Conservation (phyloP, 768 basidiomycete genomes). For the Mycena pura region DNA sequence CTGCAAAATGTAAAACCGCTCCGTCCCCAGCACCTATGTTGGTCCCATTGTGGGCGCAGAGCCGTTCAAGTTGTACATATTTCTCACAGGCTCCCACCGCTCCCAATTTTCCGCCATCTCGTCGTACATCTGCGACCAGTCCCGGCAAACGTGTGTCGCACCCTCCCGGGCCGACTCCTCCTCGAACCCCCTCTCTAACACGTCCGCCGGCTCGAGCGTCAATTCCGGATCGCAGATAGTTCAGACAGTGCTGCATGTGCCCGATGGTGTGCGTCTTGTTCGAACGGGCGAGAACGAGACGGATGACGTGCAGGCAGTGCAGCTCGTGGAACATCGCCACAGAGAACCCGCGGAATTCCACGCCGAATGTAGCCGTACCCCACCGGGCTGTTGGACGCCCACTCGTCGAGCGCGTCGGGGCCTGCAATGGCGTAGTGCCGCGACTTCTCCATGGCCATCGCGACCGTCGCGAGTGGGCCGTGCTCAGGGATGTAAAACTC, state of each 20-base stretch:
- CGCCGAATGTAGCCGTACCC: slow-evolving; percentile 38
- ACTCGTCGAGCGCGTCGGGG: slow-evolving; percentile 5
- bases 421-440: background rate
- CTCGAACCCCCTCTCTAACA: too few relatives aligned
- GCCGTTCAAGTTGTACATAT: too few relatives aligned
- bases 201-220: too few relatives aligned
- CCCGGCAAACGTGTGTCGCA: too few relatives aligned
- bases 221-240: too few relatives aligned
- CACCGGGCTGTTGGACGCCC: slow-evolving; percentile 1
- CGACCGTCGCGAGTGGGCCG: background rate
- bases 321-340: slow-evolving; percentile 46
- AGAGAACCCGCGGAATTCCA: slow-evolving; percentile 38
- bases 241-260: slow-evolving; percentile 45
- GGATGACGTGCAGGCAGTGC: slow-evolving; percentile 42
- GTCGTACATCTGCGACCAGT: too few relatives aligned
- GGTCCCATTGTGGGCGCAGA: too few relatives aligned
- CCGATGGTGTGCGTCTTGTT: background rate
- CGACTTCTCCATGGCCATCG: slow-evolving; percentile 9
- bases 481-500: background rate
- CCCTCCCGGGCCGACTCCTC: too few relatives aligned
- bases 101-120: too few relatives aligned
- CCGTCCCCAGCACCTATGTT: too few relatives aligned
- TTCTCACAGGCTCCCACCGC: too few relatives aligned
- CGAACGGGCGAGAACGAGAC: slow-evolving; percentile 27
- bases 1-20: too few relatives aligned